Percentiles rank a stretch among this genome's conserved stretches.
Conservation (phyloP, 345 rosid species). For the Moricandia arvensis region DNA sequence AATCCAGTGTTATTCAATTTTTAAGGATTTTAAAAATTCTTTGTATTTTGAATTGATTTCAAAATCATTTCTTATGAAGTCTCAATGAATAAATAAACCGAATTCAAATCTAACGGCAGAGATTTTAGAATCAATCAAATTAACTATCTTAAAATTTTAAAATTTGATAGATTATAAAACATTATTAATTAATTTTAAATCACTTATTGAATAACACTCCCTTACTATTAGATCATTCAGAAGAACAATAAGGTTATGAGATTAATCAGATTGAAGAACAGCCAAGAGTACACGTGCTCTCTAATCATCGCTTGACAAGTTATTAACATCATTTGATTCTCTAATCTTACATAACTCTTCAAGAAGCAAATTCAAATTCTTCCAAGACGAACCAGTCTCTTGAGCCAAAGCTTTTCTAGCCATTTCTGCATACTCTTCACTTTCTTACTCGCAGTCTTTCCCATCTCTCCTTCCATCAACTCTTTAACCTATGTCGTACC, state of each 20-base stretch:
- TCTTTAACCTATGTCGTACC: conserved; percentile 18
- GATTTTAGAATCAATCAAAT: too few species aligned
- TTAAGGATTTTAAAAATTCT: too few species aligned
- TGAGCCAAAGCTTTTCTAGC: conserved; percentile 52
- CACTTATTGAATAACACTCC: too few species aligned
- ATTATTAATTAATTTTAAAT: too few species aligned
- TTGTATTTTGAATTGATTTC: too few species aligned
- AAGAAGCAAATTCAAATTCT: conserved; percentile 44
- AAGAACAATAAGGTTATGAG: not conserved
- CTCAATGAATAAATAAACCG: too few species aligned
- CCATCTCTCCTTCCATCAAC: conserved; percentile 65
- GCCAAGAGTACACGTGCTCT: not conserved
- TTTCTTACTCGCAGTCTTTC: conserved; percentile 45
- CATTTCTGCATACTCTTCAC: conserved; percentile 43
- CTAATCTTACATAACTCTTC: conserved; percentile 29
- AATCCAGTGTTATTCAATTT: too few species aligned
- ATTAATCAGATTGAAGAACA: not conserved
- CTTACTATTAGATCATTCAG: not conserved
- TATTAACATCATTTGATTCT: conserved; percentile 8
- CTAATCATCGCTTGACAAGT: not conserved
- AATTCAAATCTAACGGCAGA: too few species aligned
- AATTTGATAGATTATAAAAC: too few species aligned
- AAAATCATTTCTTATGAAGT: too few species aligned
- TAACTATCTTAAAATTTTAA: too few species aligned
- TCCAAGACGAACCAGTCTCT: conserved; percentile 63